Evolutionary conservation across 352 stramenopile genomes (phyloP).

Genomic region (Blastocystis sp.): DNA sequence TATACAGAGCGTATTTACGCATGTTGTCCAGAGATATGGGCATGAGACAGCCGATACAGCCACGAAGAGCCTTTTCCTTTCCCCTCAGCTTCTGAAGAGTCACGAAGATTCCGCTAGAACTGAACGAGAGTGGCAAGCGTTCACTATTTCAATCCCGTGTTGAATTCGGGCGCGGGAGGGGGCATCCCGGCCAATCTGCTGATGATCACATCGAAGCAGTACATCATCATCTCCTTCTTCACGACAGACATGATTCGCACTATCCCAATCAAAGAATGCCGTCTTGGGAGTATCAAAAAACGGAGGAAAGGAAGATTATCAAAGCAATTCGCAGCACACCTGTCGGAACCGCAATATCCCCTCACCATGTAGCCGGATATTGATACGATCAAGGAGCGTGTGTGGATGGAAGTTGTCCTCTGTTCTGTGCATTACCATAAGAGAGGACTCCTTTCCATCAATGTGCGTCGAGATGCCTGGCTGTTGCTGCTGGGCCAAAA

Average conservation of each 20-base stretch:
- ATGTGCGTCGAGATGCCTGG: conserved; percentile 30
- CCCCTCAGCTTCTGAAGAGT: conserved; percentile 44
- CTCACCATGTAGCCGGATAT: conserved; percentile 52
- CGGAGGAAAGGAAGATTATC: background rate
- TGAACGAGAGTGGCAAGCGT: background rate
- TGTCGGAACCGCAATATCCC: background rate
- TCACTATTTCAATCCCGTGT: conserved; percentile 64
- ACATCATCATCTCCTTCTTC: conserved; percentile 70
- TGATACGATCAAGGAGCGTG: conserved; percentile 22
- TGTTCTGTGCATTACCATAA: background rate
- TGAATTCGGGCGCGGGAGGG: conserved; percentile 42
- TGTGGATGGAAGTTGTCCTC: conserved; percentile 33
- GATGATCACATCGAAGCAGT: conserved; percentile 69
- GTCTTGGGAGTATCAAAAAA: conserved; percentile 37
- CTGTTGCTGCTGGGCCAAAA: conserved; percentile 38
- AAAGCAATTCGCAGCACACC: background rate
- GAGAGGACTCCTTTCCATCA: conserved; percentile 43
- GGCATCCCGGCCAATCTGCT: conserved; percentile 48
- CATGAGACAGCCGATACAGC: conserved; percentile 62
- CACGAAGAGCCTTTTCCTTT: conserved; percentile 21
- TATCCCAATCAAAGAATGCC: conserved; percentile 21
- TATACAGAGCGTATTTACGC: conserved; percentile 59
- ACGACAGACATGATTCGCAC: conserved; percentile 62
- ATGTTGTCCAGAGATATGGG: conserved; percentile 63
- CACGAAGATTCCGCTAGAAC: conserved; percentile 65